Percentiles rank a stretch among this genome's conserved stretches.
Evolutionary conservation across 2,329 filamentous ascomycete species (phyloP).

Genomic region (Colletotrichum limetticola): DNA sequence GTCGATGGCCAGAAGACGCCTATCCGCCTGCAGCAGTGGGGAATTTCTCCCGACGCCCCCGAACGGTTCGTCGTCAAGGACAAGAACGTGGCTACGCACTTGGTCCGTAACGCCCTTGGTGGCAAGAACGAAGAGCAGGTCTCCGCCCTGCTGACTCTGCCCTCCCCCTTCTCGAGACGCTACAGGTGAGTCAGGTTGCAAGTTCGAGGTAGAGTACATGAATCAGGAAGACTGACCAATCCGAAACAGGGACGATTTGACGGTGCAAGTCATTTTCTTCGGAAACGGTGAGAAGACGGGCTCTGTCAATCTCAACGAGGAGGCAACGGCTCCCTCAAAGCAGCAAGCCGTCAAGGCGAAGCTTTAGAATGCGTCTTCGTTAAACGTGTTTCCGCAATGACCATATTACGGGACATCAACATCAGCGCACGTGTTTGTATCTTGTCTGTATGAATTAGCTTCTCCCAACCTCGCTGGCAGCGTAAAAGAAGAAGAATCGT

Average conservation of each 20-base stretch:
- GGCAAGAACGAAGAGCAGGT: constrained; percentile 95
- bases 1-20: constrained; percentile 83
- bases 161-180: constrained; percentile 88
- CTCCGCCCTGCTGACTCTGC: constrained; percentile 89
- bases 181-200: constrained; percentile 72
- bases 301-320: constrained; percentile 83
- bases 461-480: background rate
- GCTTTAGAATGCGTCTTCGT: constrained; percentile 42
- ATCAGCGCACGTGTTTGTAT: background rate
- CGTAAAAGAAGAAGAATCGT: background rate
- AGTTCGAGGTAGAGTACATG: background rate
- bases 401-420: background rate
- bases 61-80: constrained; percentile 94
- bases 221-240: constrained; percentile 5
- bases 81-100: constrained; percentile 94
- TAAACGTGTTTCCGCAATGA: too few species aligned
- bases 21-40: constrained; percentile 92
- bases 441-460: background rate
- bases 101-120: constrained; percentile 93
- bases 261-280: constrained; percentile 98
- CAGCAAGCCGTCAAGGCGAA: constrained; percentile 50
- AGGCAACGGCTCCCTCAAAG: constrained; percentile 74
- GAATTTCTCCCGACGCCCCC: constrained; percentile 77
- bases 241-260: constrained; percentile 83
- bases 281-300: constrained; percentile 82